Evolutionary conservation across 768 basidiomycete genomes (phyloP).

Genomic region (Trametes villosa): DNA sequence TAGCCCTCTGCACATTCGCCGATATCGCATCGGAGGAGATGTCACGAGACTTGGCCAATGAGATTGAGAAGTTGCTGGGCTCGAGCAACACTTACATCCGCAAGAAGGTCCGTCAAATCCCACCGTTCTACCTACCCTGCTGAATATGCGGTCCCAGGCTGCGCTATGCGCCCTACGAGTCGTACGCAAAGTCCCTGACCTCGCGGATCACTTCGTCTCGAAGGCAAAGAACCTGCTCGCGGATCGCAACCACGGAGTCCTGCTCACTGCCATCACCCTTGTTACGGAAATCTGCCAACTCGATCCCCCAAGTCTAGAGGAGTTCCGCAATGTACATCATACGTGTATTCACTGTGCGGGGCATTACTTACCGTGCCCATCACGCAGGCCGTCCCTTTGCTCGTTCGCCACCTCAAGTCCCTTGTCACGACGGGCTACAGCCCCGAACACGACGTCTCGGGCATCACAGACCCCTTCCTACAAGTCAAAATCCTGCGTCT

Average conservation of each 20-base stretch:
- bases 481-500: constrained; percentile 93
- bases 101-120: constrained; percentile 74
- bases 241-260: constrained; percentile 96
- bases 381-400: constrained; percentile 81
- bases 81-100: constrained; percentile 99
- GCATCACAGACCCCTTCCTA: constrained; percentile 95
- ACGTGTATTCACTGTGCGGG: neutral
- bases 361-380: constrained; percentile 1
- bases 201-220: constrained; percentile 86
- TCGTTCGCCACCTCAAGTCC: constrained; percentile 94
- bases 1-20: constrained; percentile 97
- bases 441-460: constrained; percentile 99
- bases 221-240: constrained; percentile 91
- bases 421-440: constrained; percentile 96
- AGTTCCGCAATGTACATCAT: constrained; percentile 84
- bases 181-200: constrained; percentile 94
- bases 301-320: constrained; percentile 72
- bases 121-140: neutral
- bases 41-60: constrained; percentile 97
- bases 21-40: constrained; percentile 99
- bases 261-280: constrained; percentile 92
- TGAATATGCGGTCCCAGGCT: constrained; percentile 58
- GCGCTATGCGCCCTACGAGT: constrained; percentile 94
- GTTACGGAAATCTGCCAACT: constrained; percentile 93
- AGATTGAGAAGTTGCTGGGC: constrained; percentile 96